Base-by-base conservation (phyloP, 164 flowering plant genomes). In the Macadamia tetraphylla region DNA sequence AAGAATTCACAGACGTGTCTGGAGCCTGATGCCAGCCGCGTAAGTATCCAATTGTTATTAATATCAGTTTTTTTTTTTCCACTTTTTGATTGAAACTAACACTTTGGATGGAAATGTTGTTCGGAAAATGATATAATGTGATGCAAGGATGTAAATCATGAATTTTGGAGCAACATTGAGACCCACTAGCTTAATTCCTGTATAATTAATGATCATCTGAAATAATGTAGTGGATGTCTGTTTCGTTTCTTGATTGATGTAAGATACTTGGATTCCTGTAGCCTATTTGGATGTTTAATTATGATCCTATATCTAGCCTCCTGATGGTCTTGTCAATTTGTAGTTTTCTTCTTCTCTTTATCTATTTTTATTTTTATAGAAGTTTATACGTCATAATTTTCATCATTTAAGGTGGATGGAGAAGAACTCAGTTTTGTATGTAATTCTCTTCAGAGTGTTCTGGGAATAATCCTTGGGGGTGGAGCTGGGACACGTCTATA, bases 1-100 rank as follows among this genome's bases (percentile, higher is more conserved):
- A 76, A 65, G 62, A 83, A 79, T 68, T 79, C 94, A 10, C 94
- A 88, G 80, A 90, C 96, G 1, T 92, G 98, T 68, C 94, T 92
- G 32, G 93, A 92, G 56, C 98, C 96, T 29, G 98, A 92, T 63
- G 96, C 98, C 1, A 90, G 93, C 84, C 65, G 86, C 43, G 98
- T 92, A 60, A 70, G 81, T 62, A 18, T 56, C 44, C 58, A n/a
- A 49, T 29, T 6, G 1, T 53, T 2, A 12, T 5, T 48, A 29
- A 17, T 7, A 48, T 43, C 10, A 43, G 40, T 2, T 14, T 55
- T 7, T 59, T 61, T 30, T 30, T 23, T 23, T 23, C 23, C 23
- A 23, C 23, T 23, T 23, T 23, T 23, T 23, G 23, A 23, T 23
- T 23, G 23, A 23, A 23, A 23, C 23, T 23, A 23, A 13, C 61